Evolutionary conservation across 768 basidiomycete genomes (phyloP), one percentile per base, ranked within the genome.

Genomic region (Multifurca ochricompacta): DNA sequence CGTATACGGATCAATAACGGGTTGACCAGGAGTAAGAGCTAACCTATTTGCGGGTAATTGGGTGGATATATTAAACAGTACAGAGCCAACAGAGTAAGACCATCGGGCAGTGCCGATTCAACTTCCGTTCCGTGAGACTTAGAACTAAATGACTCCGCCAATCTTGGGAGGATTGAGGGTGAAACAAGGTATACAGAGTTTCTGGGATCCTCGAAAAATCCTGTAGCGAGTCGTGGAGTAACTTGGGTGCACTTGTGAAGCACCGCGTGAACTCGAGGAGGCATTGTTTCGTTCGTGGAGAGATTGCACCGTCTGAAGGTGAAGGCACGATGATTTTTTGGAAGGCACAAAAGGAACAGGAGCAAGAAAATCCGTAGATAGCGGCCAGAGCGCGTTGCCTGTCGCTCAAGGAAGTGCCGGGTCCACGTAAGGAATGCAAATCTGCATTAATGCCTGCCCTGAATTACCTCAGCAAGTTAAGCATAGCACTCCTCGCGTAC

Each of bases 11-110:
- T 25, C 35, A 49, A 5, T 6, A 42, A 28, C 11, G 16, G 9
- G n/a, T 32, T 8, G 34, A 27, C 27, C 16, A 58, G 7, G 19
- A 23, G 48, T 6, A 30, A 14, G 11, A 30, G 66, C 77, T 59
- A 50, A 87, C 89, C 89, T 23, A 83, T 87, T 60, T 89, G 85
- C n/a, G 88, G 89, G 66, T 88, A 89, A 63, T 85, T 83, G 2
- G 68, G 70, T 1, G 89, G 87, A 62, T 91, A 91, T 42, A 90
- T 71, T 48, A 85, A 63, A 10, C 76, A 62, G 66, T 91, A 91
- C 6, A 87, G 68, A 1, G 82, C 82, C 18, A 88, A 69, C 13
- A 89, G 68, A 1, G 77, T 76, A 34, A 74, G 62, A 13, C 89
- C 87, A 10, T 70, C 66, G 30, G 73, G 63, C 19, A 83, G 62